A percentile compares a stretch with the other conserved stretches of the same genome.
These are phyloP conservation scores for Gloeophyllum trabeum DNA, from an alignment of 768 basidiomycete genomes.

Conservation along the genomic window DNA sequence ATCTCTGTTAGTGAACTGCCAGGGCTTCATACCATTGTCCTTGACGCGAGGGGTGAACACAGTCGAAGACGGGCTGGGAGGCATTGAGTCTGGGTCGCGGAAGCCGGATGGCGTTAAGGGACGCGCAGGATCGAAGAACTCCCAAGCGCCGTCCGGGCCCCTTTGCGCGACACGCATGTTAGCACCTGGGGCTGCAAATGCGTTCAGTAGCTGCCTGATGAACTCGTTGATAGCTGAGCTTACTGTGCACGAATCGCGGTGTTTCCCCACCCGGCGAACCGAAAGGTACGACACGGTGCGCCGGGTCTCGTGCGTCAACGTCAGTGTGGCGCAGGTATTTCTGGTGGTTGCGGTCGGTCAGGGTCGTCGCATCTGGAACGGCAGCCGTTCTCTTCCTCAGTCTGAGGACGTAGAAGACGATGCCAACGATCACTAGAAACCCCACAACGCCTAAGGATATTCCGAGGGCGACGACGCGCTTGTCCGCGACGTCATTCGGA, in stretches of 20 bases:
- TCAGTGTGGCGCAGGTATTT: conserved; percentile 1
- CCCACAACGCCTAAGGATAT: conserved; percentile 4
- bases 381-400: conserved; percentile 1
- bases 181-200: conserved; percentile 23
- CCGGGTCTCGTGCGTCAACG: conserved; percentile 10
- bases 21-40: background rate
- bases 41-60: background rate
- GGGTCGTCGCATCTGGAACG: background rate
- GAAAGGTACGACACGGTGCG: conserved; percentile 11
- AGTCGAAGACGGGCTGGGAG: background rate
- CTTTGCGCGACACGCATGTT: conserved; percentile 50
- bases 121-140: conserved; percentile 21
- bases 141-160: conserved; percentile 44
- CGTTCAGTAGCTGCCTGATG: background rate
- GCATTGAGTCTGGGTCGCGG: too few species aligned
- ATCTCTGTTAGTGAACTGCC: too few species aligned
- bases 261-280: conserved; percentile 3
- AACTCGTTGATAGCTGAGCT: too few species aligned
- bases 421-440: conserved; percentile 3
- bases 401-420: conserved; percentile 5
- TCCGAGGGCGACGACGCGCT: conserved; percentile 6
- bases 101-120: background rate
- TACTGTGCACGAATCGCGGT: conserved; percentile 8
- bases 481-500: conserved; percentile 8
- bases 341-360: too few species aligned